phyloP scores from a whole-genome alignment of 345 rosid species.

The Camelina sativa region DNA sequence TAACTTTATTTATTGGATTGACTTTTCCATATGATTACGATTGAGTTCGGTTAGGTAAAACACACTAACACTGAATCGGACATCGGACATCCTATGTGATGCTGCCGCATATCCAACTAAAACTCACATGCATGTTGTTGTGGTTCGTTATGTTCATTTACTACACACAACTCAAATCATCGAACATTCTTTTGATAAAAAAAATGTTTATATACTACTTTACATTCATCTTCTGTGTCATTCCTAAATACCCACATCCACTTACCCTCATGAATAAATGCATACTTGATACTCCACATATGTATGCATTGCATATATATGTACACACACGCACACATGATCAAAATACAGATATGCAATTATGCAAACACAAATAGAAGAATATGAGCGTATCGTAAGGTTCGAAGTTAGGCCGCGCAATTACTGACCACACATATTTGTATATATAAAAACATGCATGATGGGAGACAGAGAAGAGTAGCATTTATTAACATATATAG shows the following conservation, averaged over 20 bases:
- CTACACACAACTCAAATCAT: constrained; percentile 1
- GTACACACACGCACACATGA: constrained; percentile 3
- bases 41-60: constrained; percentile 27
- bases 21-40: constrained; percentile 2
- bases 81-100: constrained; percentile 38
- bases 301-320: not conserved
- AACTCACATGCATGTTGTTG: constrained; percentile 43
- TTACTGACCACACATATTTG: constrained; percentile 36
- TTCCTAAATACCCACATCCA: constrained; percentile 6
- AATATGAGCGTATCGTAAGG: constrained; percentile 18
- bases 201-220: not conserved
- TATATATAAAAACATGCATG: constrained; percentile 30
- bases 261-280: constrained; percentile 12
- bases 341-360: constrained; percentile 9
- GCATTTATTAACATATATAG: constrained; percentile 30
- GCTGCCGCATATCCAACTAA: constrained; percentile 34
- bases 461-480: constrained; percentile 41
- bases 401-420: constrained; percentile 33
- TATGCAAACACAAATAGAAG: constrained; percentile 2
- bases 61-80: constrained; percentile 30
- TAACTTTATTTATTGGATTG: not conserved
- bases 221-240: constrained; percentile 8
- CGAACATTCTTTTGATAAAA: constrained; percentile 28
- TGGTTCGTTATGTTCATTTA: constrained; percentile 26
- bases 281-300: not conserved